Evolutionary conservation across 208 protist genomes (phyloP).

Genomic region (Trypanosoma rangeli): DNA sequence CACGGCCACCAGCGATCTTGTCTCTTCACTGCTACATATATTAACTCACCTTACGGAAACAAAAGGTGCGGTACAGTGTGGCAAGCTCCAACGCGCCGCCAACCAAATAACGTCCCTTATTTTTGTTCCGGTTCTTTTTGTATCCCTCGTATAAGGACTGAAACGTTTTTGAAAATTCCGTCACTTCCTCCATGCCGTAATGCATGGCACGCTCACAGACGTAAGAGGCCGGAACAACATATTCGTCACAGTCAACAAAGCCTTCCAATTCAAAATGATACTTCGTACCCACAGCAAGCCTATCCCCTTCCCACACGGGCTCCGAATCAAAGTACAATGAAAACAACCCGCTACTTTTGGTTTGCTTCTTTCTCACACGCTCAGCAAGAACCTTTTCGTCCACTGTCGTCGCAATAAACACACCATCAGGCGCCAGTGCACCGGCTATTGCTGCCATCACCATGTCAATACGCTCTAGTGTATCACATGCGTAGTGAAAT

Average conservation of each 20-base stretch:
- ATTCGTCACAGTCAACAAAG: conserved; percentile 90
- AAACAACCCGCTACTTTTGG: conserved; percentile 29
- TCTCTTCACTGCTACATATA: background rate
- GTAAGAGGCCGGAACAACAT: conserved; percentile 58
- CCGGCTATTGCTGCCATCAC: conserved; percentile 43
- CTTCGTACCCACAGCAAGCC: conserved; percentile 48
- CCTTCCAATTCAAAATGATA: conserved; percentile 82
- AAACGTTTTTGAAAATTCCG: conserved; percentile 29
- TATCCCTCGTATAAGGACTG: conserved; percentile 34
- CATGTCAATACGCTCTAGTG: conserved; percentile 40
- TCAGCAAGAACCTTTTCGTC: conserved; percentile 45
- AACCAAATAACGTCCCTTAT: conserved; percentile 62
- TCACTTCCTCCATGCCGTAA: conserved; percentile 26
- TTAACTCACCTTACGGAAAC: conserved; percentile 44
- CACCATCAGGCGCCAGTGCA: conserved; percentile 50
- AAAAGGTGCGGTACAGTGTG: conserved; percentile 64
- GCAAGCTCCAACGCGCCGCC: conserved; percentile 55
- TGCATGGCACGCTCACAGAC: conserved; percentile 32
- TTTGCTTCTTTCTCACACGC: conserved; percentile 32
- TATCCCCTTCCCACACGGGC: conserved; percentile 24
- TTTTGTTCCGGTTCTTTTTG: conserved; percentile 35
- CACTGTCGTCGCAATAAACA: conserved; percentile 81
- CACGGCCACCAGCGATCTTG: no score
- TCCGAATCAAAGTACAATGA: conserved; percentile 22
- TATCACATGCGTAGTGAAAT: conserved; percentile 85